phyloP scores from a whole-genome alignment of 164 flowering plant genomes.

The Berberis vulgaris region DNA sequence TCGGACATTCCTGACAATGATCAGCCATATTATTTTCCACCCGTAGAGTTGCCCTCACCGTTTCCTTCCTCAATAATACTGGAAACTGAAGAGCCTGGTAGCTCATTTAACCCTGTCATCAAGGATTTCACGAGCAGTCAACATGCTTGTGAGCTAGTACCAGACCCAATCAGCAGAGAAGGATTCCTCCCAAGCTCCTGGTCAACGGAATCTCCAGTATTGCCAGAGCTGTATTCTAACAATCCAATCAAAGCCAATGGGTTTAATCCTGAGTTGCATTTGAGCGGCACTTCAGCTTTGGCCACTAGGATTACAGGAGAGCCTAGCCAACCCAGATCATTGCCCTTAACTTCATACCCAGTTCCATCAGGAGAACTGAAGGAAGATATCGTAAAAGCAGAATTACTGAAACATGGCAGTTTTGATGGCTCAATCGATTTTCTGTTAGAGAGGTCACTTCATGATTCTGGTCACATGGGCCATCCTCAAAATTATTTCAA shows the following conservation, averaged over 20 bases:
- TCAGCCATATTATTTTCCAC: background rate
- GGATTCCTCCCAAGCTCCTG: background rate
- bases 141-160: background rate
- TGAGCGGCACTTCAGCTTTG: background rate
- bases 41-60: background rate
- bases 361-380: background rate
- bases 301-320: background rate
- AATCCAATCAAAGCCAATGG: background rate
- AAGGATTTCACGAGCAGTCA: background rate
- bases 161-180: background rate
- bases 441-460: background rate
- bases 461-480: background rate
- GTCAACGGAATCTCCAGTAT: background rate
- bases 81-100: background rate
- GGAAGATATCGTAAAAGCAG: background rate
- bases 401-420: background rate
- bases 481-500: background rate
- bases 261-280: background rate
- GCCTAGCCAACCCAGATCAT: background rate
- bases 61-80: background rate
- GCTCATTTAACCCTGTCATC: background rate
- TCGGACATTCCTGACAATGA: conserved; percentile 1
- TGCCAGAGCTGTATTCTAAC: background rate
- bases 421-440: background rate
- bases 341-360: background rate